A percentile compares a stretch with the other conserved stretches of the same genome.
phyloP scores from a whole-genome alignment of 169 alveolate genomes.

The Plasmodium relictum region DNA sequence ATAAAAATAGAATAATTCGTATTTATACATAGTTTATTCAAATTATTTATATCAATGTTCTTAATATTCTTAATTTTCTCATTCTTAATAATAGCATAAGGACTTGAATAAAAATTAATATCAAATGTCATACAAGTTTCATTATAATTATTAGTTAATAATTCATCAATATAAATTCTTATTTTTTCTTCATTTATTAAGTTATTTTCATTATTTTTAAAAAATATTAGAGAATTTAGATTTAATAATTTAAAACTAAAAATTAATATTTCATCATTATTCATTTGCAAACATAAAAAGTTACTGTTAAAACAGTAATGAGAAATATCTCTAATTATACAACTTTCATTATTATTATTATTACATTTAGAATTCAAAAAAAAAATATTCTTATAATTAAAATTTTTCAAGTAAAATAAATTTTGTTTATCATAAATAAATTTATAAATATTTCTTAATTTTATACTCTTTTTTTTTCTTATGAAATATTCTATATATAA shows the following conservation, averaged over 20 bases:
- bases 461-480: conserved; percentile 7
- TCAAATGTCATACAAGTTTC: background rate
- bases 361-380: conserved; percentile 8
- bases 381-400: conserved; percentile 20
- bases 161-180: background rate
- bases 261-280: conserved; percentile 1
- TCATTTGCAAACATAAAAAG: conserved; percentile 21
- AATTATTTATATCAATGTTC: conserved; percentile 19
- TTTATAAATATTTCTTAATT: conserved; percentile 14
- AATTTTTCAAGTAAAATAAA: conserved; percentile 14
- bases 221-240: conserved; percentile 24
- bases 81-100: conserved; percentile 15
- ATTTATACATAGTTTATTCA: conserved; percentile 34
- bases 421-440: conserved; percentile 23
- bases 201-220: conserved; percentile 26
- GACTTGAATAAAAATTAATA: conserved; percentile 7
- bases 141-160: background rate
- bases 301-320: conserved; percentile 25
- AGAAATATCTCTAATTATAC: background rate
- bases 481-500: conserved; percentile 56
- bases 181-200: conserved; percentile 7
- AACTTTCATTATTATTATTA: background rate
- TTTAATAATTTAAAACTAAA: conserved; percentile 11
- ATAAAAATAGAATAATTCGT: conserved; percentile 14
- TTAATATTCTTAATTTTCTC: conserved; percentile 3